Conservation (phyloP, 2,329 filamentous ascomycete genomes). For the Sclerotiophoma versabilis region DNA sequence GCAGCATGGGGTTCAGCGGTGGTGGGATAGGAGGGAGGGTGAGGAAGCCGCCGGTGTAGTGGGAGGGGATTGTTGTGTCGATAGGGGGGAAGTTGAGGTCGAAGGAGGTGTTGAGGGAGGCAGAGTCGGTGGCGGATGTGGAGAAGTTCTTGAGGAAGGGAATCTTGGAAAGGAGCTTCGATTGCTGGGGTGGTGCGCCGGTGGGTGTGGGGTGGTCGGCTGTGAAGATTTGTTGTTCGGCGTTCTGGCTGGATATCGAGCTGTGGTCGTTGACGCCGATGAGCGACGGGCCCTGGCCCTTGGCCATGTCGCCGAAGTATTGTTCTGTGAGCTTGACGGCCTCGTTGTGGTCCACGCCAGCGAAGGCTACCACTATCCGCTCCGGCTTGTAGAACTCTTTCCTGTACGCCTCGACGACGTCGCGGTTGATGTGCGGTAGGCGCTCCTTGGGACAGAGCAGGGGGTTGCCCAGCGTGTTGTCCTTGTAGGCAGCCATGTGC, state of each 20-base stretch:
- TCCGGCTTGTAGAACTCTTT: conserved; percentile 87
- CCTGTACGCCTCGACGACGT: conserved; percentile 79
- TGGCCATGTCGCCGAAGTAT: conserved; percentile 91
- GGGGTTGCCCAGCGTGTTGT: conserved; percentile 95
- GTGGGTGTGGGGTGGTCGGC: conserved; percentile 45
- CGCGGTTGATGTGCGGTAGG: conserved; percentile 74
- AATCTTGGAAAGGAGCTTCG: conserved; percentile 78
- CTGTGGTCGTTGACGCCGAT: conserved; percentile 38
- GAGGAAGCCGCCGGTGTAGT: conserved; percentile 94
- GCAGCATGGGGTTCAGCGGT: conserved; percentile 77
- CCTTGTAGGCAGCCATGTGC: conserved; percentile 93
- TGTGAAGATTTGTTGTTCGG: conserved; percentile 57
- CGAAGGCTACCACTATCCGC: conserved; percentile 92
- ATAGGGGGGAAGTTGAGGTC: conserved; percentile 56
- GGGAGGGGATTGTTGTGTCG: conserved; percentile 71
- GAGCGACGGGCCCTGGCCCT: conserved; percentile 55
- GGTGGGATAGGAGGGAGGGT: conserved; percentile 82
- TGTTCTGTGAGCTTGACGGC: conserved; percentile 81
- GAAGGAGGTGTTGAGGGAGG: conserved; percentile 59
- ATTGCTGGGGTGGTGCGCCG: conserved; percentile 58
- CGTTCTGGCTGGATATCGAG: conserved; percentile 21
- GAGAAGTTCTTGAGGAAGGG: conserved; percentile 91
- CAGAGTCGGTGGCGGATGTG: conserved; percentile 71
- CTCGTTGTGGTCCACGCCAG: conserved; percentile 81
- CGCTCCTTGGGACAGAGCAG: conserved; percentile 88